Conservation (phyloP, 805 yeast species). For the Kazachstania taianensis region DNA sequence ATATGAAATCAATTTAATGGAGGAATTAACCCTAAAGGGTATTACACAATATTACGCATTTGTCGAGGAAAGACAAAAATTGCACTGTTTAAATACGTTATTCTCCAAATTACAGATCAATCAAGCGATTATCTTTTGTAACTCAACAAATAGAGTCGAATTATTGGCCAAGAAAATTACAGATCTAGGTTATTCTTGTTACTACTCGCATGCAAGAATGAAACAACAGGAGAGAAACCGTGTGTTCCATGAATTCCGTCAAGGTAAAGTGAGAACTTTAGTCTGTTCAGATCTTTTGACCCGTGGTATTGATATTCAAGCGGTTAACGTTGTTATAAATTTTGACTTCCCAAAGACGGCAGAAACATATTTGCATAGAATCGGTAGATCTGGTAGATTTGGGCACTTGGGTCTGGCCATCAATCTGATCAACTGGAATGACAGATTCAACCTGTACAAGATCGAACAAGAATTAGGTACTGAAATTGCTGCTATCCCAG, state of each 20-base stretch:
- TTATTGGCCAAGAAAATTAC: conserved; percentile 91
- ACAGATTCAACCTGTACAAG: conserved; percentile 83
- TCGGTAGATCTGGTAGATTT: conserved; percentile 97
- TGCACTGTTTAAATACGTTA: conserved; percentile 90
- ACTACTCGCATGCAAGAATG: conserved; percentile 95
- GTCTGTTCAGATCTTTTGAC: conserved; percentile 95
- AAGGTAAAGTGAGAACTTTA: conserved; percentile 92
- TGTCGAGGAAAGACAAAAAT: conserved; percentile 91
- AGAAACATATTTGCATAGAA: conserved; percentile 94
- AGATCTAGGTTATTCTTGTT: conserved; percentile 92
- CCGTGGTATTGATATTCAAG: conserved; percentile 98
- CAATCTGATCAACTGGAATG: conserved; percentile 93
- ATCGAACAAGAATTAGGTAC: conserved; percentile 97
- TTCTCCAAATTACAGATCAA: conserved; percentile 91
- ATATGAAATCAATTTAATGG: conserved; percentile 94
- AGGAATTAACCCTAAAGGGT: conserved; percentile 91
- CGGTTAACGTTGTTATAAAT: conserved; percentile 94
- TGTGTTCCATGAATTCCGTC: conserved; percentile 97
- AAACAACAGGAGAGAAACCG: conserved; percentile 94
- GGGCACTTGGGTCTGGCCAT: conserved; percentile 98
- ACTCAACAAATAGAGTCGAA: conserved; percentile 94
- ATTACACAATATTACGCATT: conserved; percentile 97
- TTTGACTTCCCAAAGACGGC: conserved; percentile 98
- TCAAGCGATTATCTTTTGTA: conserved; percentile 94
- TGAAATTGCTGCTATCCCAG: conserved; percentile 93